Evolutionary conservation across 176 grass and related monocot species (phyloP).

Genomic region (Guadua angustifolia): DNA sequence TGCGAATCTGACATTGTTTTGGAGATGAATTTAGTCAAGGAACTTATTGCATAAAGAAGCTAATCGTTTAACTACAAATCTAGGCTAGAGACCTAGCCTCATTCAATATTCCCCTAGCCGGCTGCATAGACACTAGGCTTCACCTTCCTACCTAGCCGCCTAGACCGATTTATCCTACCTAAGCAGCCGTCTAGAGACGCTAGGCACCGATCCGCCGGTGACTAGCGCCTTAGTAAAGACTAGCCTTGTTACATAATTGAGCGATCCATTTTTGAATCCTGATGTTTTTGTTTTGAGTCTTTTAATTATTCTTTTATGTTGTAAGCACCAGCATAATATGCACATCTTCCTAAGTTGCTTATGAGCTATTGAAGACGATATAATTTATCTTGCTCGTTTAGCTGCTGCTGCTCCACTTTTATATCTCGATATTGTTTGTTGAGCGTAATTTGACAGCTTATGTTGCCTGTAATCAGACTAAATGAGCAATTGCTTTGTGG

Average conservation of each 20-base stretch:
- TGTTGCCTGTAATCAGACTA: slow-evolving; percentile 12
- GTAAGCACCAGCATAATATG: slow-evolving; percentile 13
- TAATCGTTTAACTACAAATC: background rate
- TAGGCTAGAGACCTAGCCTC: background rate
- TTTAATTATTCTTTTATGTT: background rate
- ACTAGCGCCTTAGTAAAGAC: too few species aligned
- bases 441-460: slow-evolving; percentile 8
- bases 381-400: slow-evolving; percentile 7
- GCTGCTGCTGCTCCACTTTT: background rate
- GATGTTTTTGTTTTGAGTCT: background rate
- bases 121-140: too few species aligned
- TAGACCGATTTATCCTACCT: too few species aligned
- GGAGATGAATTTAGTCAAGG: slow-evolving; percentile 5
- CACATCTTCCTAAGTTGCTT: slow-evolving; percentile 17
- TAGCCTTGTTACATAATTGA: background rate
- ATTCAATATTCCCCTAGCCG: background rate
- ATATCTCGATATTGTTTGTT: slow-evolving; percentile 12
- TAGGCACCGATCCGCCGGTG: too few species aligned
- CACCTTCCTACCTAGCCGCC: too few species aligned
- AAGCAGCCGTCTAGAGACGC: too few species aligned
- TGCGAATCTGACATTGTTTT: background rate
- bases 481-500: background rate
- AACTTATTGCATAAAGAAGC: slow-evolving; percentile 8
- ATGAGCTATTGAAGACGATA: slow-evolving; percentile 19
- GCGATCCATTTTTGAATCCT: slow-evolving; percentile 1